A percentile compares a stretch with the other conserved stretches of the same genome.
These are phyloP conservation scores for Neonectria punicea DNA, from an alignment of 2,329 filamentous ascomycete species.

Conservation along the genomic window DNA sequence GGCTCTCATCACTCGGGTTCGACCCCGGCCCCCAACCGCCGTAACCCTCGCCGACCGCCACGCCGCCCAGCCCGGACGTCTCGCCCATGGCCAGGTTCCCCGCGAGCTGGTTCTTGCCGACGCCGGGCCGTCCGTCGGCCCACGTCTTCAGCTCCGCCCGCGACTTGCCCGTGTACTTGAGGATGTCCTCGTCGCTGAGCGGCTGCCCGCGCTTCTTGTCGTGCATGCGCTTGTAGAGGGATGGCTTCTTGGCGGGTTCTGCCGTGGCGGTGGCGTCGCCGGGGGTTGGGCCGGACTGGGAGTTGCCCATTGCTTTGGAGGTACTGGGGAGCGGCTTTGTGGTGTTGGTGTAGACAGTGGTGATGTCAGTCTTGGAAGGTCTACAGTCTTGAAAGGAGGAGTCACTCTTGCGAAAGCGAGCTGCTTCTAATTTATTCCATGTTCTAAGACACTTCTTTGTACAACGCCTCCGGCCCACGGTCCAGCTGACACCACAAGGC, in stretches of 20 bases:
- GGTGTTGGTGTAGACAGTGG: too few species aligned
- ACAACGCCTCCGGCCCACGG: not conserved
- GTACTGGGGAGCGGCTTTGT: too few species aligned
- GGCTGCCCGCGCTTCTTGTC: slow-evolving; percentile 45
- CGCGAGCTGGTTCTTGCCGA: slow-evolving; percentile 53
- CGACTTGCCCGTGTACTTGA: slow-evolving; percentile 54
- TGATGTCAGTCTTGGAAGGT: not conserved
- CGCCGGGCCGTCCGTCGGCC: slow-evolving; percentile 52
- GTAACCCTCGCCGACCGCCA: slow-evolving; percentile 42
- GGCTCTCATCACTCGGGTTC: slow-evolving; percentile 38
- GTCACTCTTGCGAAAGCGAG: not conserved
- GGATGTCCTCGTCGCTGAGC: slow-evolving; percentile 52
- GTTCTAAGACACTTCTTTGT: not conserved
- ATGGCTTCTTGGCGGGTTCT: slow-evolving; percentile 36
- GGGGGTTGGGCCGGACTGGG: not conserved
- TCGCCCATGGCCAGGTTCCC: slow-evolving; percentile 47
- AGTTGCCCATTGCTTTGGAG: not conserved
- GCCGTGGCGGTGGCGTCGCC: slow-evolving; percentile 11
- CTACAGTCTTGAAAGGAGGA: too few species aligned
- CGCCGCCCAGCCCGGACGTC: slow-evolving; percentile 45
- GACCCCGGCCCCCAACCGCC: slow-evolving; percentile 50
- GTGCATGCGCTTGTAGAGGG: slow-evolving; percentile 47
- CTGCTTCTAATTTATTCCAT: not conserved
- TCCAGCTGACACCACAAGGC: not conserved
- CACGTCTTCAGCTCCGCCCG: slow-evolving; percentile 49